Evolutionary conservation across 768 basidiomycete genomes (phyloP).

Genomic region (Tylopilus felleus): DNA sequence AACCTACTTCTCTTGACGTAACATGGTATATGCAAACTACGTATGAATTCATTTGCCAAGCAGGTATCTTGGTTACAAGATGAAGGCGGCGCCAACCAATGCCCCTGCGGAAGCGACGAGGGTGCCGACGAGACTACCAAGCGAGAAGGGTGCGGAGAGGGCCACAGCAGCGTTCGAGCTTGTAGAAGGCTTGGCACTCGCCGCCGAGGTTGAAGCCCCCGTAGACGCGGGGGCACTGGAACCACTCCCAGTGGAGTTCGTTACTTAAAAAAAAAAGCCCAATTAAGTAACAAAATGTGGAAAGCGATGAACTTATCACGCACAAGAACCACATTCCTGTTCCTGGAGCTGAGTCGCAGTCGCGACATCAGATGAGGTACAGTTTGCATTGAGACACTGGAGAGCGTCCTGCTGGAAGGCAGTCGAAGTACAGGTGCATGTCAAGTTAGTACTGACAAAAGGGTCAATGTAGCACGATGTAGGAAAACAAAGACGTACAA

Average conservation of each 20-base stretch:
- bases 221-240: neutral
- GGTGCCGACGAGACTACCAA: conserved; percentile 16
- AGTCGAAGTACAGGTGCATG: conserved; percentile 38
- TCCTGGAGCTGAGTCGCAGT: conserved; percentile 33
- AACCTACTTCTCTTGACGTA: neutral
- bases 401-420: conserved; percentile 35
- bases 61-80: conserved; percentile 13
- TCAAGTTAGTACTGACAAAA: conserved; percentile 34
- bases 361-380: conserved; percentile 29
- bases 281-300: neutral
- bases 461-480: neutral
- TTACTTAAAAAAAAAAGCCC: neutral
- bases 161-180: conserved; percentile 18
- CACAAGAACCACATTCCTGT: conserved; percentile 30
- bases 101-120: conserved; percentile 26
- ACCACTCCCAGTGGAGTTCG: neutral
- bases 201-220: neutral
- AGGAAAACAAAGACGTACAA: conserved; percentile 9
- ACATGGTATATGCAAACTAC: neutral
- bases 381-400: conserved; percentile 35
- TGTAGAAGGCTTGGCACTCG: neutral
- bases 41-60: neutral
- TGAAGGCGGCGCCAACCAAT: conserved; percentile 24
- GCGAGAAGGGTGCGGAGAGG: conserved; percentile 15
- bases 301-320: neutral